Evolutionary conservation across 2,329 filamentous ascomycete genomes (phyloP).

Genomic region (Pseudogymnoascus sp.): DNA sequence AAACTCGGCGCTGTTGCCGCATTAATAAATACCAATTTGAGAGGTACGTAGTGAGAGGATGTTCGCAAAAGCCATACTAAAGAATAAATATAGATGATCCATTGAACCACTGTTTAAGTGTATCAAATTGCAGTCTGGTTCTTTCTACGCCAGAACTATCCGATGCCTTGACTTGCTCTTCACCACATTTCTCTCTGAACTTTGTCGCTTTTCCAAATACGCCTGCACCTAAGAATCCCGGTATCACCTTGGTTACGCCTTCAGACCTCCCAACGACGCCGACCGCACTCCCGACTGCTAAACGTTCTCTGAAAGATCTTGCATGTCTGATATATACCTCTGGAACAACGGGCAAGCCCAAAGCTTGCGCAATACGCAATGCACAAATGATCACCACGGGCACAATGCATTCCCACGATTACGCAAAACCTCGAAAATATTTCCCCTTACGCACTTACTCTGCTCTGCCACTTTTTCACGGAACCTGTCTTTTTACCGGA

Average conservation of each 20-base stretch:
- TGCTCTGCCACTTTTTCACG: slow-evolving; percentile 43
- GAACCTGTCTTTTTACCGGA: slow-evolving; percentile 41
- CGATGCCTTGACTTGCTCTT: slow-evolving; percentile 25
- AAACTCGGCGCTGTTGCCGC: slow-evolving; percentile 41
- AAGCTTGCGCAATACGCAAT: slow-evolving; percentile 39
- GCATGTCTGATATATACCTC: slow-evolving; percentile 42
- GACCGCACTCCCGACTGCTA: slow-evolving; percentile 28
- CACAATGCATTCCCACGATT: slow-evolving; percentile 33
- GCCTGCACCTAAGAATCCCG: slow-evolving; percentile 5
- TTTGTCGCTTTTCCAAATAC: slow-evolving; percentile 32
- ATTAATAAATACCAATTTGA: slow-evolving; percentile 41
- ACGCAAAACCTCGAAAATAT: slow-evolving; percentile 36
- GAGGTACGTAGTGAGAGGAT: slow-evolving; percentile 32
- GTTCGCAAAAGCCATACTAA: background rate
- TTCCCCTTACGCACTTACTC: slow-evolving; percentile 42
- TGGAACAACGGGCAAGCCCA: slow-evolving; percentile 43
- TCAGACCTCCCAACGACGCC: slow-evolving; percentile 18
- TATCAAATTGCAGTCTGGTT: slow-evolving; percentile 36
- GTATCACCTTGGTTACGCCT: slow-evolving; percentile 17
- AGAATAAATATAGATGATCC: slow-evolving; percentile 34
- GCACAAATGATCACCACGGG: slow-evolving; percentile 34
- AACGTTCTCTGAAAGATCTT: slow-evolving; percentile 33
- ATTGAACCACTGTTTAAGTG: slow-evolving; percentile 38
- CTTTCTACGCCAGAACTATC: slow-evolving; percentile 41
- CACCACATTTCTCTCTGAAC: slow-evolving; percentile 35